Evolutionary conservation across 257 asterid genomes (phyloP).

Genomic region (Solanum chilense): DNA sequence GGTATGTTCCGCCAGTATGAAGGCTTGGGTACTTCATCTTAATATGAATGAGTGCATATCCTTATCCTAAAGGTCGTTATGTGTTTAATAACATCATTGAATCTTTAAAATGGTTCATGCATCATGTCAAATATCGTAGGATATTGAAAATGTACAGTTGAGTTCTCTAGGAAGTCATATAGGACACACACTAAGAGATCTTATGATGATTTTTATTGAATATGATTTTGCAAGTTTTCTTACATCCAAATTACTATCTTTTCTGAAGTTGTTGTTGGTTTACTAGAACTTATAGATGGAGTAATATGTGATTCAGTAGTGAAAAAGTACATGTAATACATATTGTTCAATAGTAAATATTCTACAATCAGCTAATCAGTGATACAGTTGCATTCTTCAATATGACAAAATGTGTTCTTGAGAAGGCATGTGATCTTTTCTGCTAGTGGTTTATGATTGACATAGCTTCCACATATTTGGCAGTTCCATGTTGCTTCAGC

Average conservation of each 20-base stretch:
- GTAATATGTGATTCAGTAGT: background rate
- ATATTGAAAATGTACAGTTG: background rate
- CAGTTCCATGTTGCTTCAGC: background rate
- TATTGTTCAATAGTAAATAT: background rate
- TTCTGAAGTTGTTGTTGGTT: background rate
- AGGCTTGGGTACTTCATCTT: background rate
- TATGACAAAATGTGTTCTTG: background rate
- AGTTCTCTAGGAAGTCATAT: background rate
- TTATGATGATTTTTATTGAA: background rate
- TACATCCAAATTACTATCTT: background rate
- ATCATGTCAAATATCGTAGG: background rate
- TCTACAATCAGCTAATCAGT: background rate
- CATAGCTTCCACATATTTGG: background rate
- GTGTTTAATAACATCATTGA: background rate
- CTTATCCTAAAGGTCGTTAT: background rate
- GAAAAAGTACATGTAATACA: background rate
- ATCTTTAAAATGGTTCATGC: background rate
- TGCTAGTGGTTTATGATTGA: background rate
- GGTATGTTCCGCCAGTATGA: background rate
- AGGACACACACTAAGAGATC: background rate
- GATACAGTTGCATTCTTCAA: background rate
- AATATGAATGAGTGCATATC: background rate
- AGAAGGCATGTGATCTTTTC: background rate
- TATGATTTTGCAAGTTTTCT: background rate
- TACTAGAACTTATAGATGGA: background rate